Base-by-base conservation (phyloP, 805 yeast genomes). In the Wickerhamomyces pijperi region DNA sequence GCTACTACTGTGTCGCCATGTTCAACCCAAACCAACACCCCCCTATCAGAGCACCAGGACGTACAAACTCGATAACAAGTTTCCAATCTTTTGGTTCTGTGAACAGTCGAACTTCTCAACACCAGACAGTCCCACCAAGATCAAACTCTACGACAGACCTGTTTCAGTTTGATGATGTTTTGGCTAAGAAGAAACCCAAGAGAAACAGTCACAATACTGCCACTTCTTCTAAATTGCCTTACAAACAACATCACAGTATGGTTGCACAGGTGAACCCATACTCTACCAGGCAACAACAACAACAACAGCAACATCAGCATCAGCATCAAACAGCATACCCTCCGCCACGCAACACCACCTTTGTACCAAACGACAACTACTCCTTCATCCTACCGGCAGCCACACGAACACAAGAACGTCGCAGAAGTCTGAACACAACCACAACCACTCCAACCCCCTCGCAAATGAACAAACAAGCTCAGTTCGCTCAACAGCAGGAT, bases 141-240 rank as follows among this genome's bases (percentile, higher is more conserved):
- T 47, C 46, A 8, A 37, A 46, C 3, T 49, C 55, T 5, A 54
- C 58, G 2, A 41, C 35, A 11, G 56, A 52, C 20, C 43, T 54
- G 17, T 3, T 54, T 2, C 36, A 32, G 1, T 3, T 47, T n/a
- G 56, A 49, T 7, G 16, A 43, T n/a, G 44, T 12, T 31, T 15
- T 31, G 13, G 4, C 11, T 5, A 31, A 15, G 19, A 31, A 31
- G 15, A 31, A 31, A 13, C 15, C 14, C 5, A 31, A 31, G 19
- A 31, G 19, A 16, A 31, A 15, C 19, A 31, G 32, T 28, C 16
- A 8, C 16, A 13, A 8, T 8, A 28, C 15, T 28, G 16, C 7
- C 14, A 28, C 16, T 6, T 28, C 32, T 5, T 14, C n/a, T 5
- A 7, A 13, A 8, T 15, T 5, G 19, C 9, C 13, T 15, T 16